A percentile compares a stretch with the other conserved stretches of the same genome.
Evolutionary conservation across 2,329 filamentous ascomycete genomes (phyloP).

Genomic region (Pseudogymnoascus sp.): DNA sequence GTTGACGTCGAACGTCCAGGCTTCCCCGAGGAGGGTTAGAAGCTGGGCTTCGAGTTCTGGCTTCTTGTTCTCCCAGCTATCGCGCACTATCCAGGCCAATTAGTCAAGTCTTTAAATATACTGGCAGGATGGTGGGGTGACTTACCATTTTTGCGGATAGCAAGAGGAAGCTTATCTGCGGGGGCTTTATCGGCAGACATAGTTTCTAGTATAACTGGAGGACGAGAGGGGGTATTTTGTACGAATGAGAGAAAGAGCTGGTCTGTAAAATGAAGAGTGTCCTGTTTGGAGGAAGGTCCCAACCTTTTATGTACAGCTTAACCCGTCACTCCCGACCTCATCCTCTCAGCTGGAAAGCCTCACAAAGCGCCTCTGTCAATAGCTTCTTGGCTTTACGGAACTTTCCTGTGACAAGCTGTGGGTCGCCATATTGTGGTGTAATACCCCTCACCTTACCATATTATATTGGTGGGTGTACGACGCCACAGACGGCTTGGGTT

Average conservation of each 20-base stretch:
- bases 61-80: constrained; percentile 46
- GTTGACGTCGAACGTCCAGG: constrained; percentile 47
- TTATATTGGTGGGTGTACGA: background rate
- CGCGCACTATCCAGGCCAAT: constrained; percentile 39
- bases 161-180: constrained; percentile 46
- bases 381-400: background rate
- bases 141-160: constrained; percentile 46
- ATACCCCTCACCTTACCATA: background rate
- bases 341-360: background rate
- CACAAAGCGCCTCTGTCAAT: background rate
- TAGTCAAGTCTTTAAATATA: background rate
- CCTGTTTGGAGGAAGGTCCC: background rate
- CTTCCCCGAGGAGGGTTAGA: constrained; percentile 39
- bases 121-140: constrained; percentile 5
- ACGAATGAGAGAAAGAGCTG: background rate
- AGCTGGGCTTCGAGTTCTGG: constrained; percentile 39
- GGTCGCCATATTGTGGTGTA: background rate
- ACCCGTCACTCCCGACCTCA: background rate
- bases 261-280: background rate
- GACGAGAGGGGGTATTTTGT: background rate
- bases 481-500: background rate
- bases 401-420: background rate
- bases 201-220: background rate
- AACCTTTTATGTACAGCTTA: background rate
- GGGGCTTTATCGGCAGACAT: constrained; percentile 32